A percentile compares a stretch with the other conserved stretches of the same genome.
Conservation (phyloP, 2,329 filamentous ascomycete genomes). For the Aspergillus pseudoglaucus region DNA sequence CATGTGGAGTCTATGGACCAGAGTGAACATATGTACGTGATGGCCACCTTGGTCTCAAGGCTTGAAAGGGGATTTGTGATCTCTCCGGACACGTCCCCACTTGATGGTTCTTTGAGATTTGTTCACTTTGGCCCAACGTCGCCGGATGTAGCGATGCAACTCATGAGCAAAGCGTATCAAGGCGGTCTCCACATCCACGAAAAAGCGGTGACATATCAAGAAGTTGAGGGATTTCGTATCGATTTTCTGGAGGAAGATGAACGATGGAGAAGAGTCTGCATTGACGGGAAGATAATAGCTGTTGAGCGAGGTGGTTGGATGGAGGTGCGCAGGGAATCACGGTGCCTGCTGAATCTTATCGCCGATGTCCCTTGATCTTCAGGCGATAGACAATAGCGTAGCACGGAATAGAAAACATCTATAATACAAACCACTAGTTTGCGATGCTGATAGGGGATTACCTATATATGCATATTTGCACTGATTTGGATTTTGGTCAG, state of each 20-base stretch:
- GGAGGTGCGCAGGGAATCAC: slow-evolving; percentile 44
- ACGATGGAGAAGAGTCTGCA: slow-evolving; percentile 76
- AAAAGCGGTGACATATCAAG: slow-evolving; percentile 61
- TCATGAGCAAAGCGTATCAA: slow-evolving; percentile 63
- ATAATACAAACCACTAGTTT: too few relatives aligned
- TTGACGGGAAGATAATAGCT: slow-evolving; percentile 84
- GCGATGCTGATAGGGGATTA: too few relatives aligned
- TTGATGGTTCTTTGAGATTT: slow-evolving; percentile 65
- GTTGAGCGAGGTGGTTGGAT: slow-evolving; percentile 66
- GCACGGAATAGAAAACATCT: background rate
- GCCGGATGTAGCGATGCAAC: slow-evolving; percentile 62
- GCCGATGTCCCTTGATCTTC: background rate
- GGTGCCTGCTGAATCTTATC: slow-evolving; percentile 13
- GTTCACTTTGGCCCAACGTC: slow-evolving; percentile 66
- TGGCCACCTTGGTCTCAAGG: slow-evolving; percentile 70
- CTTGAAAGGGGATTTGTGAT: slow-evolving; percentile 78
- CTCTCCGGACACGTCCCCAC: slow-evolving; percentile 62
- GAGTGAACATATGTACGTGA: slow-evolving; percentile 64
- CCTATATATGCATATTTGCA: too few relatives aligned
- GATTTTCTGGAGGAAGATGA: slow-evolving; percentile 54
- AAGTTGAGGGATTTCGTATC: slow-evolving; percentile 61
- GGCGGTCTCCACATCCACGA: slow-evolving; percentile 51
- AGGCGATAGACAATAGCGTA: background rate
- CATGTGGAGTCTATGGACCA: slow-evolving; percentile 25
- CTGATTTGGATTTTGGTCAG: too few relatives aligned